Conservation (phyloP, 31 red algal genomes). For the Asparagopsis taxiformis region DNA sequence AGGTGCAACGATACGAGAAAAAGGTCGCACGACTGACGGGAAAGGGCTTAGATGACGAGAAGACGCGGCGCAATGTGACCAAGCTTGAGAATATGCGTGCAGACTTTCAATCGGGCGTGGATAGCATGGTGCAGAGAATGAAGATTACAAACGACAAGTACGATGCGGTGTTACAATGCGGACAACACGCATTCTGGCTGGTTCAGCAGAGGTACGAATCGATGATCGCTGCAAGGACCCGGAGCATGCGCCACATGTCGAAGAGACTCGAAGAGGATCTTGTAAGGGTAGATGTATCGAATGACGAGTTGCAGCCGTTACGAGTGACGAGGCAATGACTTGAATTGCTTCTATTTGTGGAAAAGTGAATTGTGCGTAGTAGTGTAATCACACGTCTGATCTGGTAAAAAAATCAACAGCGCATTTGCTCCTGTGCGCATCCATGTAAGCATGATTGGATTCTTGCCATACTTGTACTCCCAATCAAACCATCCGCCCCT, state of each 20-base stretch:
- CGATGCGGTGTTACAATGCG: conserved; percentile 2
- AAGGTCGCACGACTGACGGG: conserved; percentile 11
- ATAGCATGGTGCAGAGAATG: conserved; percentile 7
- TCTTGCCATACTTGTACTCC: no score
- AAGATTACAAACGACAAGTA: conserved; percentile 1
- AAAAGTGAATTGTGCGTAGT: no score
- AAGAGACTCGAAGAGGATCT: neutral
- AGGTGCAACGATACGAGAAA: conserved; percentile 16
- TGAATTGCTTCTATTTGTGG: no score
- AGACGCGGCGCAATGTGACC: neutral
- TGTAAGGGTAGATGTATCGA: no score
- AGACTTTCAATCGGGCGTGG: neutral
- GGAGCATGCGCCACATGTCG: neutral
- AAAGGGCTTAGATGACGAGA: conserved; percentile 2
- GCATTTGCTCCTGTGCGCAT: no score
- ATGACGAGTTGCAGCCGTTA: no score
- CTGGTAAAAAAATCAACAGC: no score
- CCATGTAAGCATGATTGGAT: no score
- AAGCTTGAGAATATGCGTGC: conserved; percentile 9
- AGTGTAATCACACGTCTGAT: no score
- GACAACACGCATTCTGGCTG: conserved; percentile 1
- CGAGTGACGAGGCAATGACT: no score
- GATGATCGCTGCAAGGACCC: neutral
- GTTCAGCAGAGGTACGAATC: neutral
- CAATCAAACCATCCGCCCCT: no score